Conservation (phyloP, 768 basidiomycete species). For the Dioszegia aurantiaca region DNA sequence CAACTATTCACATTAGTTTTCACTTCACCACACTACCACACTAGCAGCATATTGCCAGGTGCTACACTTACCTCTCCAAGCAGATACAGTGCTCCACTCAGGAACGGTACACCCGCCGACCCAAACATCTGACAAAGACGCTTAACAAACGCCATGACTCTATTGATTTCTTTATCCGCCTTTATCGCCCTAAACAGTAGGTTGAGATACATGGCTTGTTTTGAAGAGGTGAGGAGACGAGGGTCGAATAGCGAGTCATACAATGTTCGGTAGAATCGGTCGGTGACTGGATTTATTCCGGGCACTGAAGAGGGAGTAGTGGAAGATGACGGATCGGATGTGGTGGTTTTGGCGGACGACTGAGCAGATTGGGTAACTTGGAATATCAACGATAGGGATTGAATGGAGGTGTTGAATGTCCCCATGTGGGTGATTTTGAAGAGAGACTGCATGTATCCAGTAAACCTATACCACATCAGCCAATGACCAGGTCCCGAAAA, state of each 20-base stretch:
- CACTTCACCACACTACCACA: conserved; percentile 41
- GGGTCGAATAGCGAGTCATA: conserved; percentile 85
- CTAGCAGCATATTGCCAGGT: too few relatives aligned
- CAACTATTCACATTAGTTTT: conserved; percentile 53
- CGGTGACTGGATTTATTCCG: conserved; percentile 22
- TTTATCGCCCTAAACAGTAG: conserved; percentile 87
- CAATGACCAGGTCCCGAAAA: neutral
- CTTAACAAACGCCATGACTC: conserved; percentile 76
- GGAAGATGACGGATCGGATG: neutral
- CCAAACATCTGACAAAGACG: conserved; percentile 77
- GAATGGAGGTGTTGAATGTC: conserved; percentile 94
- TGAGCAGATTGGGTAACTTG: conserved; percentile 59
- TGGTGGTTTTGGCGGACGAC: conserved; percentile 34
- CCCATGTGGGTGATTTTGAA: conserved; percentile 93
- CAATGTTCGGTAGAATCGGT: conserved; percentile 66
- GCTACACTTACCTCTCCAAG: conserved; percentile 75
- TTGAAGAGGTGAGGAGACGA: conserved; percentile 75
- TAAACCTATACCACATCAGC: conserved; percentile 59
- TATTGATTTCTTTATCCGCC: conserved; percentile 59
- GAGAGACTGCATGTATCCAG: conserved; percentile 83
- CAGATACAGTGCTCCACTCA: conserved; percentile 81
- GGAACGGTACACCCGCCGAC: conserved; percentile 74
- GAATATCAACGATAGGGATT: conserved; percentile 82
- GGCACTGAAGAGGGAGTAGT: too few relatives aligned
- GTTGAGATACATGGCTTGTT: conserved; percentile 96